Evolutionary conservation across 2,329 filamentous ascomycete genomes (phyloP), one percentile per base, ranked within the genome.

Genomic region (Microthyrium microscopicum): DNA sequence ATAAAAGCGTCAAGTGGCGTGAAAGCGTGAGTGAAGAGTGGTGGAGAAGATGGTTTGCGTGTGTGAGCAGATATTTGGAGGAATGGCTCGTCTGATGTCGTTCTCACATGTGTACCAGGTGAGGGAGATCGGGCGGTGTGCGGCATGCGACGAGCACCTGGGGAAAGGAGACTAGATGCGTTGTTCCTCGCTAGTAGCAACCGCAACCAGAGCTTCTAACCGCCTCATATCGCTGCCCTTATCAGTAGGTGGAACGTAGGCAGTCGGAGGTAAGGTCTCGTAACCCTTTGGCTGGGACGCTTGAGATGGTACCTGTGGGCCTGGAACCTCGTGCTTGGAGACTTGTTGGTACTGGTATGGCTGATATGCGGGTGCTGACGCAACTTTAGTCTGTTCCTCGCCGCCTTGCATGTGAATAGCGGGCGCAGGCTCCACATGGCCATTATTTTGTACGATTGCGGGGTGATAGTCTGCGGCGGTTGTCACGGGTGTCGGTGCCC

Each of bases 161-260:
- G n/a, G n/a, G n/a, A n/a, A n/a, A n/a, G n/a, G n/a, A n/a, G n/a
- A n/a, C n/a, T n/a, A n/a, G n/a, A n/a, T n/a, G n/a, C n/a, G n/a
- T n/a, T 16, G 26, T 12, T 29, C 62, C 46, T 73, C 69, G 39
- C 64, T 66, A 2, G 71, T 74, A 4, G 72, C 71, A 26, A 74
- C 70, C 4, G 71, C 70, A n/a, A 76, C 71, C 6, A 77, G 59
- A 17, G 71, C 68, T 39, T 76, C 67, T 4, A 77, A 51, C 25
- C 69, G 58, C 31, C 61, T 56, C 63, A 73, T 65, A 26, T 68
- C 63, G 26, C 58, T 56, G 20, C 52, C 49, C 4, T 54, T 39
- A 42, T 37, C 56, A 31, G 39, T 52, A 29, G 54, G 52, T 2
- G 49, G 50, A 15, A n/a, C 46, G 46, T 6, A 33, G 40, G 15